These are phyloP conservation scores for Nyssa sinensis DNA, from an alignment of 148 eudicot species.

Conservation along the genomic window DNA sequence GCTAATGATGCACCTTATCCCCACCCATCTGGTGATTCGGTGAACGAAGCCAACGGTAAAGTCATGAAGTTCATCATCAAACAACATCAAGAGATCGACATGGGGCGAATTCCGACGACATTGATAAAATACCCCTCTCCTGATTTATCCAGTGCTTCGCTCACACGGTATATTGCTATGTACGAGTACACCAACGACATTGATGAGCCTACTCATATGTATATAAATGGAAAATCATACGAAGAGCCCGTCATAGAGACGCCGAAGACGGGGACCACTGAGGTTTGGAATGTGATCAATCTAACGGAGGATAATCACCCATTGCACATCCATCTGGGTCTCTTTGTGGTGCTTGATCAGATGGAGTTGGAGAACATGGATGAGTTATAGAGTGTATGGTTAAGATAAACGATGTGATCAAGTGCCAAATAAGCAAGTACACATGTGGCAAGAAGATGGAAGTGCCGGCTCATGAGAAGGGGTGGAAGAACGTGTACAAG, in stretches of 20 bases:
- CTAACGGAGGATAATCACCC: conserved; percentile 90
- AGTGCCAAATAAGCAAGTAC: conserved; percentile 40
- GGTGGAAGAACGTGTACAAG: conserved; percentile 92
- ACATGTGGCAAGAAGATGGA: conserved; percentile 37
- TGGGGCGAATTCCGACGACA: conserved; percentile 28
- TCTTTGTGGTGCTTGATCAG: conserved; percentile 58
- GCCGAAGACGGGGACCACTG: conserved; percentile 68
- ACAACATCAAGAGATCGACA: conserved; percentile 23
- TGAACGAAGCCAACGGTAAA: conserved; percentile 54
- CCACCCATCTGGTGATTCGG: conserved; percentile 72
- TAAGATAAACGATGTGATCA: conserved; percentile 46
- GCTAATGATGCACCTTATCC: conserved; percentile 66
- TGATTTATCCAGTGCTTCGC: conserved; percentile 28
- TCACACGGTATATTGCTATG: conserved; percentile 62
- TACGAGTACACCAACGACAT: conserved; percentile 63
- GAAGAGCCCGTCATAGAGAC: conserved; percentile 67
- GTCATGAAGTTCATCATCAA: conserved; percentile 76
- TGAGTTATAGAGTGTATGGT: conserved; percentile 57
- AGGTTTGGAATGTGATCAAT: conserved; percentile 81
- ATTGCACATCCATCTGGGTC: conserved; percentile 64
- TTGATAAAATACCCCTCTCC: conserved; percentile 59
- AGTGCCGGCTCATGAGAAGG: conserved; percentile 57
- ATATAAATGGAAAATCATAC: conserved; percentile 58
- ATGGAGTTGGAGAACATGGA: conserved; percentile 40
- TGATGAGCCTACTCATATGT: conserved; percentile 71